Conservation (phyloP, 2,329 filamentous ascomycete species). For the Colletotrichum gigasporum region DNA sequence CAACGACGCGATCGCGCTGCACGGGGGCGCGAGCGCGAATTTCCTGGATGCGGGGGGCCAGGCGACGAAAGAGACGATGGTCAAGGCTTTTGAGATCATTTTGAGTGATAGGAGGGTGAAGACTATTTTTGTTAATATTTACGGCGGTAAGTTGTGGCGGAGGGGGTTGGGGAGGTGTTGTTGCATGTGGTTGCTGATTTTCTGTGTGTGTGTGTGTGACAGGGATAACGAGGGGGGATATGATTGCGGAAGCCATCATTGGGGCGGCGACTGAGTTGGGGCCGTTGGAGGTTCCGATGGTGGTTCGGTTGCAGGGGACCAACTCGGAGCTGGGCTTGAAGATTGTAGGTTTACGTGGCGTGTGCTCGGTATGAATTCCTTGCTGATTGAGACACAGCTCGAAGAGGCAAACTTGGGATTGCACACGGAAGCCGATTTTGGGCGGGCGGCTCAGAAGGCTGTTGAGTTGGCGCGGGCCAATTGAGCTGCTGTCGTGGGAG, state of each 20-base stretch:
- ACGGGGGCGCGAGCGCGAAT: slow-evolving; percentile 78
- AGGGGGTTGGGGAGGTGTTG: not conserved
- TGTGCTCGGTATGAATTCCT: not conserved
- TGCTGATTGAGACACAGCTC: slow-evolving; percentile 38
- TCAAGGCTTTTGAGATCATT: slow-evolving; percentile 78
- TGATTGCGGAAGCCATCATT: slow-evolving; percentile 61
- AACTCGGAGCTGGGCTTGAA: slow-evolving; percentile 52
- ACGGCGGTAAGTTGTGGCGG: slow-evolving; percentile 42
- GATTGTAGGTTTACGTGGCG: slow-evolving; percentile 42
- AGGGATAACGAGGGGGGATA: slow-evolving; percentile 60
- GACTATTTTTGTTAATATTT: slow-evolving; percentile 71
- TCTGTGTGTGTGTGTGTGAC: no score
- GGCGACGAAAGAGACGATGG: slow-evolving; percentile 83
- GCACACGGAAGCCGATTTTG: slow-evolving; percentile 50
- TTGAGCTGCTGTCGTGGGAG: no score
- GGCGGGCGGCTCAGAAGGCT: slow-evolving; percentile 43
- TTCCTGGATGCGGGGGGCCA: slow-evolving; percentile 93
- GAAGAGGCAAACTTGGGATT: slow-evolving; percentile 46
- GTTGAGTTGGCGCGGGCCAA: slow-evolving; percentile 46
- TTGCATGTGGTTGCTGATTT: slow-evolving; percentile 32
- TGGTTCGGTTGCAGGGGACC: slow-evolving; percentile 58
- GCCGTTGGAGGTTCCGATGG: slow-evolving; percentile 50
- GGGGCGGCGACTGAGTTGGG: slow-evolving; percentile 49
- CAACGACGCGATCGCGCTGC: slow-evolving; percentile 77
- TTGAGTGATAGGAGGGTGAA: slow-evolving; percentile 76